phyloP scores from a whole-genome alignment of 805 yeast genomes.

The Saccharomycopsis fibuligera region DNA sequence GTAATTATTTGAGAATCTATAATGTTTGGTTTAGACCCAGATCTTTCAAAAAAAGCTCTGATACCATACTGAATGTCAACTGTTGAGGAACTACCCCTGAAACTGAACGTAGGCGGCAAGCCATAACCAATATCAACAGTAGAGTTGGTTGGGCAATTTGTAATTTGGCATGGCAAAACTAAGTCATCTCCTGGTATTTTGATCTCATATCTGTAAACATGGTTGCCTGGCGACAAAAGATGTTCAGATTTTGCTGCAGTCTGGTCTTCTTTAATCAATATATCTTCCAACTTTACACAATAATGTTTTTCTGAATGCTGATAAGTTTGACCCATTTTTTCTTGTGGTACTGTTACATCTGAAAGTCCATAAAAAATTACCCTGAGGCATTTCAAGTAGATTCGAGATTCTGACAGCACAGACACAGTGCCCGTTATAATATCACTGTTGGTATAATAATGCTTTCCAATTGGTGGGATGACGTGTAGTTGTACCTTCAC shows the following conservation, averaged over 20 bases:
- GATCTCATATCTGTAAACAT: slow-evolving; percentile 1
- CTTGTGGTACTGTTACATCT: slow-evolving; percentile 5
- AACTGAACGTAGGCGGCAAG: slow-evolving; percentile 12
- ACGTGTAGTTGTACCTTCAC: neutral
- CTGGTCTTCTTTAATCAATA: neutral
- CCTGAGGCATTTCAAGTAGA: slow-evolving; percentile 1
- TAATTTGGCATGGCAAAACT: slow-evolving; percentile 3
- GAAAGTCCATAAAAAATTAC: slow-evolving; percentile 12
- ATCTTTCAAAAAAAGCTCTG: slow-evolving; percentile 13
- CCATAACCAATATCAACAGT: neutral
- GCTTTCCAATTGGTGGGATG: slow-evolving; percentile 10
- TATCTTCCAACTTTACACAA: slow-evolving; percentile 8
- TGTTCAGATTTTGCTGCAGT: neutral
- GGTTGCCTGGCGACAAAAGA: slow-evolving; percentile 4
- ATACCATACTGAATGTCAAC: slow-evolving; percentile 14
- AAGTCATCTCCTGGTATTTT: slow-evolving; percentile 12
- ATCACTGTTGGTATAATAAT: slow-evolving; percentile 16
- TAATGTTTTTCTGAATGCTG: slow-evolving; percentile 8
- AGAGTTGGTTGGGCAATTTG: no score
- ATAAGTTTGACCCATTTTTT: neutral
- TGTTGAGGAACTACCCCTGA: slow-evolving; percentile 1
- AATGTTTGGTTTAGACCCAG: neutral
- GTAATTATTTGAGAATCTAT: neutral
- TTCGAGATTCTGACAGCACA: neutral
- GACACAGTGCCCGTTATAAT: slow-evolving; percentile 8